Percentiles rank a stretch among this genome's conserved stretches.
Evolutionary conservation across 345 rosid genomes (phyloP).

Genomic region (Populus euphratica): DNA sequence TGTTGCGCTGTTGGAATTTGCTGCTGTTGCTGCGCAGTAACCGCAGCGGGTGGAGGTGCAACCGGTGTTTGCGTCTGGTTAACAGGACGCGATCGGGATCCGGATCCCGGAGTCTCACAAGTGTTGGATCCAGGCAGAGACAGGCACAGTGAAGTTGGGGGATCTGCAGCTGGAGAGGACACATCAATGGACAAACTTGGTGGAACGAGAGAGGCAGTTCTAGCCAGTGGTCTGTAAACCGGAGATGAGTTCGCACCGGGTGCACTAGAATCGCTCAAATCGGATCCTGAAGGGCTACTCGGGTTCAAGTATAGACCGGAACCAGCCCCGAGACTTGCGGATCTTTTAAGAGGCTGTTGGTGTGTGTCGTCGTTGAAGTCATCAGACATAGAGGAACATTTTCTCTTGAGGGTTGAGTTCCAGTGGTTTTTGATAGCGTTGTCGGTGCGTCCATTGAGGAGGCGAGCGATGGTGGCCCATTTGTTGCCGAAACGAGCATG

Average conservation of each 20-base stretch:
- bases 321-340: constrained; percentile 56
- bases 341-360: constrained; percentile 56
- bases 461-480: constrained; percentile 95
- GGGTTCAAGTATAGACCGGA: constrained; percentile 53
- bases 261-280: constrained; percentile 61
- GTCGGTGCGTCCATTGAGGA: constrained; percentile 84
- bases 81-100: constrained; percentile 13
- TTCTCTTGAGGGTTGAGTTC: constrained; percentile 90
- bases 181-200: constrained; percentile 33
- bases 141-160: constrained; percentile 55
- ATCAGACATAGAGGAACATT: constrained; percentile 46
- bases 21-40: not conserved
- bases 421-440: constrained; percentile 95
- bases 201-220: constrained; percentile 37
- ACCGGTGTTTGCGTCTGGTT: not conserved
- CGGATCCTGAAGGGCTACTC: constrained; percentile 65
- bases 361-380: constrained; percentile 35
- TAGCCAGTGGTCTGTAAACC: constrained; percentile 36
- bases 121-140: constrained; percentile 63
- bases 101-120: constrained; percentile 29
- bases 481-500: constrained; percentile 87
- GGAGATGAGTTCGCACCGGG: constrained; percentile 38
- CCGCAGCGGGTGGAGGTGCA: not conserved
- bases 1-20: constrained; percentile 4
- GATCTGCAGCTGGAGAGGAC: constrained; percentile 38